Base-by-base conservation (phyloP, 441 rosid genomes). In the Daphne laureola region DNA sequence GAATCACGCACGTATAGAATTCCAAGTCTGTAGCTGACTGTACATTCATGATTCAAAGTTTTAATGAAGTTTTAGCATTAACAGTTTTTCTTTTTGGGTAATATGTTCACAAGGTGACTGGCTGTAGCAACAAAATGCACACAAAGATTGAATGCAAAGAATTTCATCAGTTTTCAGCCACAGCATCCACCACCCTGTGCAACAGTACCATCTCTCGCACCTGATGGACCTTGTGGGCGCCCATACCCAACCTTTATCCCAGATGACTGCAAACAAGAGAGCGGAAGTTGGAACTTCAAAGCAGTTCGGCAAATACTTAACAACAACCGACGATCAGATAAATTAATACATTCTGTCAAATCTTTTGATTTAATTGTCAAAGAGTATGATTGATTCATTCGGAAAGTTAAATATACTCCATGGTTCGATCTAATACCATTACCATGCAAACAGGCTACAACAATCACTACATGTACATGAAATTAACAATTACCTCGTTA, bases 241-340 rank as follows among this genome's bases (percentile, higher is more conserved):
- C 88, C 92, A 47, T 79, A 77, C 16, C 88, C 88, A 0, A 84
- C 64, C 79, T 84, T 84, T 65, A 84, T 84, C 13, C 92, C 92
- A 1, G 86, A 78, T 14, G 85, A 77, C 82, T 84, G 75, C 76
- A 65, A 47, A 17, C 15, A 26, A 44, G 49, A 49, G 8, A 52
- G 49, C 49, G 14, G 40, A 12, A 46, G 2, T 31, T 4, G 55
- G 38, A 31, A 31, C 38, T 31, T 31, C 5, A 8, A 5, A 31
- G 38, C 7, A 5, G 8, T 31, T 8, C 9, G 2, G 11, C 38
- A 31, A 5, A 41, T 4, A 25, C 17, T 51, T 41, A 12, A 51
- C 44, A 5, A 45, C 43, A 17, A 41, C 40, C 31, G n/a, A 14
- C 14, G 6, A 46, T 15, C 14, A 14, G 15, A 15, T 3, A 46